Evolutionary conservation across 2,329 filamentous ascomycete species (phyloP), one percentile per base, ranked within the genome.

Genomic region (Fusarium avenaceum): DNA sequence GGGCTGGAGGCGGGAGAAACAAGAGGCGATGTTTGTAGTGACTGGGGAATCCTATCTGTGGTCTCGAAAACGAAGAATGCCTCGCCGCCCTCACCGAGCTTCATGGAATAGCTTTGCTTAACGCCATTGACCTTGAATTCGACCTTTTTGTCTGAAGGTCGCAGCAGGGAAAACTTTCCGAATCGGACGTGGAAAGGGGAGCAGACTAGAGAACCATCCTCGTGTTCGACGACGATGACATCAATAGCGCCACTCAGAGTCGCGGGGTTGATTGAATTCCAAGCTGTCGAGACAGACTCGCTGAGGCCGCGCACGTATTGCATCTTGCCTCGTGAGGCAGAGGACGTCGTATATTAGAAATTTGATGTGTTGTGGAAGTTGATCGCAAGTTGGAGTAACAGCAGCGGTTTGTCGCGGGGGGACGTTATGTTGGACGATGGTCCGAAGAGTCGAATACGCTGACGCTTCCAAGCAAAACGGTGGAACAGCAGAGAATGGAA

Each of bases 31-130:
- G 96, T 99, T 81, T 98, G 96, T 76, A 98, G 83, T 57, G 92
- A 93, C 78, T 92, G 91, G n/a, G 96, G 96, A 61, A 99, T 96
- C 74, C 89, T 91, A 72, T 95, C 93, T 53, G 90, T 91, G 10
- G 96, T 99, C 82, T 98, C 94, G 76, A 99, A 98, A 68, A 99
- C 94, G 80, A 99, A 99, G 82, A 99, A 99, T 26, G 96, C 96
- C 82, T 99, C 96, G 69, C 96, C 96, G 52, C 93, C 96, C 78
- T 99, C 96, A 44, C 96, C 96, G 20, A 99, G 86, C 82, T 99
- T 99, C 96, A 99, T 99, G 46, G 96, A 90, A 83, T 97, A 97
- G 71, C 96, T 86, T 78, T 97, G 94, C 80, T 96, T 96, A 64
- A 87, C 82, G 75, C 92, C 92, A 84, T 99, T 99, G 85, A 99